Conservation (phyloP, 352 stramenopile species). For the Pythium aristosporum region DNA sequence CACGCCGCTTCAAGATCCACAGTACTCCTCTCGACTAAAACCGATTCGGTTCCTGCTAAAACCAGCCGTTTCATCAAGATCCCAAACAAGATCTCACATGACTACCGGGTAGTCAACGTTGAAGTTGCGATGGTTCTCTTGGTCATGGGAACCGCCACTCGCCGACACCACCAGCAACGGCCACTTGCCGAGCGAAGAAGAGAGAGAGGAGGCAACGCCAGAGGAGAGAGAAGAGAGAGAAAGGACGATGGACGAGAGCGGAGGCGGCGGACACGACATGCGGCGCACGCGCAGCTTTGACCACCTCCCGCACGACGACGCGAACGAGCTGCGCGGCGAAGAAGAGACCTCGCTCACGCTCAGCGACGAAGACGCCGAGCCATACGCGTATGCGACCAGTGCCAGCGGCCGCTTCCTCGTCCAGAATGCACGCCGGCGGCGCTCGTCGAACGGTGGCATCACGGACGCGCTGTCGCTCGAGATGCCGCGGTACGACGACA, state of each 20-base stretch:
- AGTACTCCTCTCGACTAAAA: neutral
- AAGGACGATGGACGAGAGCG: neutral
- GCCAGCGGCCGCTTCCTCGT: constrained; percentile 2
- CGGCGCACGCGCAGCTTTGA: constrained; percentile 56
- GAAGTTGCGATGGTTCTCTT: constrained; percentile 16
- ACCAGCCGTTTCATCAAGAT: constrained; percentile 8
- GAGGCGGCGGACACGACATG: constrained; percentile 21
- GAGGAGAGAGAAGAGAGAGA: neutral
- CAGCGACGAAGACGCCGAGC: constrained; percentile 12
- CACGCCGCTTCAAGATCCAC: constrained; percentile 13
- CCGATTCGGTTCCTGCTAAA: neutral
- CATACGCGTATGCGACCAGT: constrained; percentile 2
- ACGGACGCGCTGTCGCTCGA: constrained; percentile 49
- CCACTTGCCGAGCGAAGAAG: neutral
- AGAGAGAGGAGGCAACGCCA: no score
- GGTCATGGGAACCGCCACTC: neutral
- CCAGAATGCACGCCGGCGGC: neutral
- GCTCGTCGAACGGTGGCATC: constrained; percentile 24
- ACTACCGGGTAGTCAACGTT: constrained; percentile 26
- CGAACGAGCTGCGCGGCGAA: constrained; percentile 24
- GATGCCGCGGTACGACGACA: constrained; percentile 35
- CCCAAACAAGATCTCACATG: neutral
- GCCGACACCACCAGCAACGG: neutral
- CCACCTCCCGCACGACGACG: constrained; percentile 26
- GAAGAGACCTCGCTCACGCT: constrained; percentile 13